phyloP scores from a whole-genome alignment of 768 basidiomycete species.

The Tricholoma matsutake region DNA sequence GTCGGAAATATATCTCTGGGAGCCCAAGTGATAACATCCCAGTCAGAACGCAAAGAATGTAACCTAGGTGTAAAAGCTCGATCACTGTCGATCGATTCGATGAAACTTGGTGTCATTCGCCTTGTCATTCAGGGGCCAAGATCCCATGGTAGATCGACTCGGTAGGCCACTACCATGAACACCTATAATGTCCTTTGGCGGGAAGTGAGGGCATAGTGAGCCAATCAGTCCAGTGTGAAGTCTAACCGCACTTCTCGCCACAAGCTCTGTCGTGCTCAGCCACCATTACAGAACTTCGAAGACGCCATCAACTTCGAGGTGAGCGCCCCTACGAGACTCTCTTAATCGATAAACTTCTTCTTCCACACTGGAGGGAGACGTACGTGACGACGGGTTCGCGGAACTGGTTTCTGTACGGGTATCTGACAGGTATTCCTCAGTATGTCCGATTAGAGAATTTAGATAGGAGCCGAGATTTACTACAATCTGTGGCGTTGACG shows the following conservation, averaged over 20 bases:
- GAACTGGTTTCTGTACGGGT: not conserved
- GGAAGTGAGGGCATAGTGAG: not conserved
- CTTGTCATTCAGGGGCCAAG: not conserved
- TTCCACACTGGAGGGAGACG: conserved; percentile 52
- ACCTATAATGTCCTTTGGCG: conserved; percentile 50
- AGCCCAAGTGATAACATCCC: not conserved
- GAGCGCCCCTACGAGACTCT: conserved; percentile 45
- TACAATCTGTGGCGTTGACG: conserved; percentile 21
- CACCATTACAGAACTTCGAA: conserved; percentile 41
- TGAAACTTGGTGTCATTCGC: conserved; percentile 45
- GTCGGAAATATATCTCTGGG: conserved; percentile 37
- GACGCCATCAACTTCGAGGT: conserved; percentile 48
- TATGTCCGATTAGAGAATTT: conserved; percentile 24
- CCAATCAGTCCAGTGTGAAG: conserved; percentile 8
- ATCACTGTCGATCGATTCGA: conserved; percentile 62
- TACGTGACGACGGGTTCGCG: conserved; percentile 43
- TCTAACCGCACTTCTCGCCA: conserved; percentile 59
- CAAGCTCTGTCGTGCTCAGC: conserved; percentile 43
- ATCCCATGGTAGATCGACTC: conserved; percentile 9
- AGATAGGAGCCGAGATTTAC: conserved; percentile 34
- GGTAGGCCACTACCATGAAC: conserved; percentile 74
- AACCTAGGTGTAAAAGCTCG: conserved; percentile 55
- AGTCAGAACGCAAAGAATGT: conserved; percentile 1
- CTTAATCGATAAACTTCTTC: conserved; percentile 37
- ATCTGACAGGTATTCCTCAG: conserved; percentile 32